These are phyloP conservation scores for Berberis vulgaris DNA, from an alignment of 164 flowering plant species.

Conservation along the genomic window DNA sequence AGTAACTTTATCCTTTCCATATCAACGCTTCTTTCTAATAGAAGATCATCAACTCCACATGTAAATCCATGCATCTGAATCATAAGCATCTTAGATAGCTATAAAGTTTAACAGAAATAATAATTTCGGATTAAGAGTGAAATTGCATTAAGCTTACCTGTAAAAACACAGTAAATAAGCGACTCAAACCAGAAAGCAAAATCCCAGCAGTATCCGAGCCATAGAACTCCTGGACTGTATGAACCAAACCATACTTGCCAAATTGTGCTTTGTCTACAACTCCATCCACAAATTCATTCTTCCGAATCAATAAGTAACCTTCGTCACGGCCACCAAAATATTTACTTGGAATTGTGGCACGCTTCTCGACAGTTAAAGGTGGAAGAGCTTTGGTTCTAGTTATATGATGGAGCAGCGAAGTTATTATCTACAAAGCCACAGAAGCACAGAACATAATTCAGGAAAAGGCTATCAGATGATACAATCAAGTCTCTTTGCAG, in stretches of 20 bases:
- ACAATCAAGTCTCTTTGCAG: no score
- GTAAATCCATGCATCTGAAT: conserved; percentile 89
- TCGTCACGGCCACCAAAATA: conserved; percentile 56
- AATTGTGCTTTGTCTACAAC: conserved; percentile 97
- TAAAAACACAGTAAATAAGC: conserved; percentile 66
- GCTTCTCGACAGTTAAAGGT: conserved; percentile 66
- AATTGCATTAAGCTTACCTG: conserved; percentile 43
- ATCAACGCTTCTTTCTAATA: conserved; percentile 40
- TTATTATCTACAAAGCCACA: conserved; percentile 55
- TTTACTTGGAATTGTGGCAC: conserved; percentile 37
- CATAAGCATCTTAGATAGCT: conserved; percentile 1
- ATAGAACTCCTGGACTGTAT: conserved; percentile 88
- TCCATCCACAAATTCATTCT: conserved; percentile 75
- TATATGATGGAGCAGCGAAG: conserved; percentile 66
- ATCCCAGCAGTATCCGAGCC: conserved; percentile 72
- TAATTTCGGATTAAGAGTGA: not conserved
- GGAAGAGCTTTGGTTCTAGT: conserved; percentile 50
- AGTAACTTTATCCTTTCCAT: conserved; percentile 20
- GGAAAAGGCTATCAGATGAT: no score
- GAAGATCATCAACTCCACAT: conserved; percentile 92
- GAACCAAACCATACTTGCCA: conserved; percentile 88
- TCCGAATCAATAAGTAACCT: conserved; percentile 37
- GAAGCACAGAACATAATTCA: not conserved
- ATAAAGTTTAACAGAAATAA: not conserved
- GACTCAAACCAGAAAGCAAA: conserved; percentile 79